Conservation (phyloP, 768 basidiomycete species). For the Leccinum longicurvipes region DNA sequence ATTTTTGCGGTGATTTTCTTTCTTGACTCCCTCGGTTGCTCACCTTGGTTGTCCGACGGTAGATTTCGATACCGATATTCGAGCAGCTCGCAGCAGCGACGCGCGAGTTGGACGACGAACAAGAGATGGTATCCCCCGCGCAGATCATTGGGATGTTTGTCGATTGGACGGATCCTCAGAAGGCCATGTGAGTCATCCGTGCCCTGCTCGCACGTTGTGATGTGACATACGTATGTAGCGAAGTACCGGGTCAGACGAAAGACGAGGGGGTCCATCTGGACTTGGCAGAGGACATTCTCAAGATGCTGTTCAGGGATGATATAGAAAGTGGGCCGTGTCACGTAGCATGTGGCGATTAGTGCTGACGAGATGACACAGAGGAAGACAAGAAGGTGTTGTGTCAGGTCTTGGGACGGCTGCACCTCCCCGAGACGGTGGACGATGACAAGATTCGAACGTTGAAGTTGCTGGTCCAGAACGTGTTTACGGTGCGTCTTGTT, state of each 20-base stretch:
- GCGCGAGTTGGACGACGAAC: conserved; percentile 65
- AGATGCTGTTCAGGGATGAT: conserved; percentile 44
- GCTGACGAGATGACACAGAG: conserved; percentile 33
- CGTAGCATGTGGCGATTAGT: no score
- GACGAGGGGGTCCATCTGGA: conserved; percentile 52
- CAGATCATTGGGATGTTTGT: conserved; percentile 78
- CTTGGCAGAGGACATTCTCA: conserved; percentile 51
- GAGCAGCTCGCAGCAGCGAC: conserved; percentile 55
- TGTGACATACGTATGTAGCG: conserved; percentile 26
- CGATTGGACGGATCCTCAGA: conserved; percentile 87
- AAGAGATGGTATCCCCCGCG: conserved; percentile 67
- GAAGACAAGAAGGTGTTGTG: conserved; percentile 62
- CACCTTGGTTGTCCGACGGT: background rate
- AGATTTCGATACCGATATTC: conserved; percentile 74
- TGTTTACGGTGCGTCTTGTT: conserved; percentile 13
- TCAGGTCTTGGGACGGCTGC: conserved; percentile 56
- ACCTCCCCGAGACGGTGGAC: conserved; percentile 69
- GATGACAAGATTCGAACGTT: conserved; percentile 63
- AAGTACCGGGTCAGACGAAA: conserved; percentile 36
- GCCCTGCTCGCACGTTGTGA: background rate
- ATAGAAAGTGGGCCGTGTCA: conserved; percentile 46
- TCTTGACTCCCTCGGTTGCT: background rate
- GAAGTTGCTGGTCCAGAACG: conserved; percentile 55
- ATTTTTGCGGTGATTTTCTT: background rate
- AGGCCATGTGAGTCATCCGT: conserved; percentile 48